These are phyloP conservation scores for Craterostigma plantagineum DNA, from an alignment of 257 asterid species.

Conservation along the genomic window DNA sequence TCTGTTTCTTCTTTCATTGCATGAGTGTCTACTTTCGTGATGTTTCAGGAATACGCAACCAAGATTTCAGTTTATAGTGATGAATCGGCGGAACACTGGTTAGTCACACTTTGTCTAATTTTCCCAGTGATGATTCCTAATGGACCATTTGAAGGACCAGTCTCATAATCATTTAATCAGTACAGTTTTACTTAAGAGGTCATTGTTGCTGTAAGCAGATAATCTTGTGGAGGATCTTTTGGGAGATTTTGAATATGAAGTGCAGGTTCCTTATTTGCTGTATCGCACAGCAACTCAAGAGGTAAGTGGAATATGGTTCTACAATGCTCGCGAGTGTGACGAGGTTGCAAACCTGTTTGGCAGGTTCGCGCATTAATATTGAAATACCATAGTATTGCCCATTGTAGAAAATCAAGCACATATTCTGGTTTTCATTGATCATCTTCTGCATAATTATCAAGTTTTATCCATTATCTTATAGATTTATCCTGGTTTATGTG, in stretches of 20 bases:
- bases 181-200: background rate
- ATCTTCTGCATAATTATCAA: too few species aligned
- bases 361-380: conserved; percentile 24
- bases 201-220: conserved; percentile 25
- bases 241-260: conserved; percentile 78
- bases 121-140: too few species aligned
- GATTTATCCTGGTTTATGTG: conserved; percentile 11
- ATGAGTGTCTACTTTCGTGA: conserved; percentile 4
- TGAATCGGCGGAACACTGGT: conserved; percentile 73
- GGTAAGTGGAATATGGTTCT: conserved; percentile 95
- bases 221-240: conserved; percentile 77
- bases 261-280: conserved; percentile 71
- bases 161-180: background rate
- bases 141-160: too few species aligned
- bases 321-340: conserved; percentile 61
- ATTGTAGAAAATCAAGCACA: background rate
- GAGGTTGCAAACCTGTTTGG: conserved; percentile 64
- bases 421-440: too few species aligned
- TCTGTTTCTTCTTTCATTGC: too few species aligned
- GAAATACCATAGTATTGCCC: background rate
- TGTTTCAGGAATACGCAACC: conserved; percentile 62
- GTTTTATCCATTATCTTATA: background rate
- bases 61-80: conserved; percentile 69
- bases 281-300: conserved; percentile 72
- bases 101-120: conserved; percentile 7